Evolutionary conservation across 257 asterid genomes (phyloP).

Genomic region (Salvia splendens): DNA sequence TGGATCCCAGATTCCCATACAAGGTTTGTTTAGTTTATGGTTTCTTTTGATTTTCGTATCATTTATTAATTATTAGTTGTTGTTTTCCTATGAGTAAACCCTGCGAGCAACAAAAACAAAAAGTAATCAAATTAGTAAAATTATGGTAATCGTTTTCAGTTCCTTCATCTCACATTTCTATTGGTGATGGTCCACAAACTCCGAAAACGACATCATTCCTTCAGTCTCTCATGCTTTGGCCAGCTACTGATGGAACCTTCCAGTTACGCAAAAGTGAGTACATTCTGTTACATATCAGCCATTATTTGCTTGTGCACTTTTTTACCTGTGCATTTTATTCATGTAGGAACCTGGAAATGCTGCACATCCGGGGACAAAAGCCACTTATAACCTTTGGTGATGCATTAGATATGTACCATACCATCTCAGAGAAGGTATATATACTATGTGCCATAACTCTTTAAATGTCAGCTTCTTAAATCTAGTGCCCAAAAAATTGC

Average conservation of each 20-base stretch:
- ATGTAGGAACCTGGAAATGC: conserved; percentile 65
- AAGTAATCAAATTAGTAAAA: not conserved
- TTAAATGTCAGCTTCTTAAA: no score
- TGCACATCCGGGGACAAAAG: conserved; percentile 58
- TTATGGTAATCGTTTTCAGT: conserved; percentile 36
- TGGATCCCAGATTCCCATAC: no score
- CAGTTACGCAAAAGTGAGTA: conserved; percentile 59
- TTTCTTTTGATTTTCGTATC: no score
- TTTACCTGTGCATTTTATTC: conserved; percentile 3
- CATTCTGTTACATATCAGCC: conserved; percentile 9
- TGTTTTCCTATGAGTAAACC: no score
- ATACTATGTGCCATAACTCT: no score
- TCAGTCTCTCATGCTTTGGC: conserved; percentile 53
- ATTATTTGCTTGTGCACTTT: no score
- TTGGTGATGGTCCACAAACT: conserved; percentile 56
- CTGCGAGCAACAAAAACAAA: no score
- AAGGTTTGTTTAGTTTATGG: no score
- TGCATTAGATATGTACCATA: conserved; percentile 69
- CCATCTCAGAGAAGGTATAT: no score
- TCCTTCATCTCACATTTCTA: conserved; percentile 53
- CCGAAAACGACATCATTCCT: conserved; percentile 52
- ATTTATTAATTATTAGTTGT: no score
- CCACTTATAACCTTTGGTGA: conserved; percentile 73
- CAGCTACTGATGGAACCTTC: conserved; percentile 56
- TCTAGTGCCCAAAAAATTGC: no score